These are phyloP conservation scores for Martiniozyma abietophila DNA, from an alignment of 805 yeast species.

Conservation along the genomic window DNA sequence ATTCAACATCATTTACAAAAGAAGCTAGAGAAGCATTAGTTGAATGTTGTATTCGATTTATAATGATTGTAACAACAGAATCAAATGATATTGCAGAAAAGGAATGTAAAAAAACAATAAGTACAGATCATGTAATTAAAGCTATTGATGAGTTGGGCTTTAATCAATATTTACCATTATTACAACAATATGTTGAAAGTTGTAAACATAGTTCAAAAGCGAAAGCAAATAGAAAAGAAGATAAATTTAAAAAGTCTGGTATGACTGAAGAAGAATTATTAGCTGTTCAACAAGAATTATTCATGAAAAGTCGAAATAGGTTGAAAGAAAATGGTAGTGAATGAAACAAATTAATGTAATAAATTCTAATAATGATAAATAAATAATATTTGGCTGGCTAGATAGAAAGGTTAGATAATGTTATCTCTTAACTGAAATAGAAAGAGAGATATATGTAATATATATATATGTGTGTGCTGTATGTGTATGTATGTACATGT, in stretches of 20 bases:
- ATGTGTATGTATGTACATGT: neutral
- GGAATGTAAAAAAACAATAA: conserved; percentile 92
- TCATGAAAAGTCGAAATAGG: conserved; percentile 40
- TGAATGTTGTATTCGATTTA: conserved; percentile 92
- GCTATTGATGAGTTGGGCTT: conserved; percentile 86
- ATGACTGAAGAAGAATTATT: conserved; percentile 86
- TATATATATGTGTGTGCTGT: too few relatives aligned
- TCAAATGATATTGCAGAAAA: conserved; percentile 94
- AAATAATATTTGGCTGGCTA: neutral
- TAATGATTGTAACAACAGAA: conserved; percentile 89
- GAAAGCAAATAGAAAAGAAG: conserved; percentile 73
- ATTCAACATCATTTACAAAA: conserved; percentile 80
- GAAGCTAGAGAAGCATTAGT: conserved; percentile 94
- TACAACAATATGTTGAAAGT: conserved; percentile 70
- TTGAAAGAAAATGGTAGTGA: conserved; percentile 20
- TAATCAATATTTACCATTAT: conserved; percentile 70
- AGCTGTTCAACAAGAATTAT: conserved; percentile 86
- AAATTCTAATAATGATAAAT: neutral
- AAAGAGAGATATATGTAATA: too few relatives aligned
- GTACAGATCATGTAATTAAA: conserved; percentile 89
- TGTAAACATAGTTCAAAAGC: conserved; percentile 85
- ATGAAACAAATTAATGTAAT: conserved; percentile 3
- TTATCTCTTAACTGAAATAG: too few relatives aligned
- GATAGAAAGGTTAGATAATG: neutral
- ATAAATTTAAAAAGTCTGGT: conserved; percentile 90